Evolutionary conservation across 768 basidiomycete species (phyloP), one percentile per base, ranked within the genome.

Genomic region (Lyophyllum shimeji): DNA sequence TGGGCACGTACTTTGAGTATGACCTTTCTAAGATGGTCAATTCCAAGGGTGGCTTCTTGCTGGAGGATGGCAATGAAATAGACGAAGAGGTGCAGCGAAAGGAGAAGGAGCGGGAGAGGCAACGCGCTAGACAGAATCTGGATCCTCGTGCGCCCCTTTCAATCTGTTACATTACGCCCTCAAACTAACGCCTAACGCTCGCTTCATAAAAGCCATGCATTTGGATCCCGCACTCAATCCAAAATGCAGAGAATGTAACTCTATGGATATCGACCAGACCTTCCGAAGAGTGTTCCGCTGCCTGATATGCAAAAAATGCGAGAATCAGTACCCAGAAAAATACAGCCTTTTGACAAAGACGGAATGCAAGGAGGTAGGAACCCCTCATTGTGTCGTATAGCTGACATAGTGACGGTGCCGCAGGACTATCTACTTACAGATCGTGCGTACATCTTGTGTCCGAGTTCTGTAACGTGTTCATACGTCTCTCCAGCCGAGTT

Each of bases 321-420:
- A 95, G 75, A 87, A 95, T 64, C 85, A 88, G 56, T 81, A 84
- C 53, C 92, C 95, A 7, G 95, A 98, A 65, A 92, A 88, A 71
- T 99, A 97, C 67, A 92, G 93, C 68, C 77, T 99, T 7, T 71
- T 99, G 54, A 99, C 97, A 6, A 99, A 99, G 76, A 98, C 97
- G 0, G 97, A 99, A 73, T 98, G 96, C 71, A 97, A 95, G 72
- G 90, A 93, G 78, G 93, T 90, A 60, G 43, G 83, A 65, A 6
- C 27, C 34, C 40, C 17, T 21, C 31, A 33, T 21, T 31, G 23
- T 21, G 33, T 8, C 23, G 24, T 23, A 11, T 44, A 34, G n/a
- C 46, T n/a, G 17, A 37, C 40, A 37, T 18, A 24, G 31, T 20
- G 40, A 54, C 29, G 27, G 63, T 25, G 11, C 46, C 34, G 29